Percentiles rank a stretch among this genome's conserved stretches.
These are phyloP conservation scores for Taiozyma sp. DNA, from an alignment of 1,139 yeast species.

Conservation along the genomic window DNA sequence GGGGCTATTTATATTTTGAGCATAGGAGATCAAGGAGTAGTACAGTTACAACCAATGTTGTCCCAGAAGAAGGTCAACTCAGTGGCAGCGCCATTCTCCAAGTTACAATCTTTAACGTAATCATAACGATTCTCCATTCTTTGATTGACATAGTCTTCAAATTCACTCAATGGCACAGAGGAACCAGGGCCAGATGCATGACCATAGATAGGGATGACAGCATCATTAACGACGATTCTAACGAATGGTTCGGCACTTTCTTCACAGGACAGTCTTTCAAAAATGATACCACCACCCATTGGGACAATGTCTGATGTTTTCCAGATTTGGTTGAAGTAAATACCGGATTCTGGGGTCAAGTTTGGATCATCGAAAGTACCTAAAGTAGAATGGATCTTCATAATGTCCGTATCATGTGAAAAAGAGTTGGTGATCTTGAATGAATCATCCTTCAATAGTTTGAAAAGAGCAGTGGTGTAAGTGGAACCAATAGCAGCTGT, in stretches of 20 bases:
- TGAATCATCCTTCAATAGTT: conserved; percentile 29
- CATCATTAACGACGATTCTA: conserved; percentile 49
- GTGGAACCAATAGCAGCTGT: conserved; percentile 43
- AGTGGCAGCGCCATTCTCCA: conserved; percentile 8
- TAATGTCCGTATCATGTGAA: conserved; percentile 20
- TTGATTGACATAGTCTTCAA: conserved; percentile 15
- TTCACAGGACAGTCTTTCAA: conserved; percentile 42
- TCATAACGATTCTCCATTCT: conserved; percentile 8
- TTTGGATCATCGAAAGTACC: conserved; percentile 32
- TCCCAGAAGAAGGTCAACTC: conserved; percentile 17
- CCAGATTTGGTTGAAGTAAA: conserved; percentile 40
- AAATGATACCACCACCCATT: conserved; percentile 48
- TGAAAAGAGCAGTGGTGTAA: conserved; percentile 43
- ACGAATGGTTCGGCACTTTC: conserved; percentile 24
- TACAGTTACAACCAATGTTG: background rate
- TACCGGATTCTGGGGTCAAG: conserved; percentile 27
- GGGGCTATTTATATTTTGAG: too few relatives aligned
- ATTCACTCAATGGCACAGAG: conserved; percentile 35
- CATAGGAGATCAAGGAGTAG: background rate
- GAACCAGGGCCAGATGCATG: conserved; percentile 52
- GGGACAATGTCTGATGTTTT: conserved; percentile 46
- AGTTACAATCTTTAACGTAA: conserved; percentile 13
- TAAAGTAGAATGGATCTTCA: conserved; percentile 35
- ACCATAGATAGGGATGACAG: conserved; percentile 46
- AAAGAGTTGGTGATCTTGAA: conserved; percentile 13